Conservation (phyloP, 768 basidiomycete genomes). For the Boletus pseudo-olivaceus region DNA sequence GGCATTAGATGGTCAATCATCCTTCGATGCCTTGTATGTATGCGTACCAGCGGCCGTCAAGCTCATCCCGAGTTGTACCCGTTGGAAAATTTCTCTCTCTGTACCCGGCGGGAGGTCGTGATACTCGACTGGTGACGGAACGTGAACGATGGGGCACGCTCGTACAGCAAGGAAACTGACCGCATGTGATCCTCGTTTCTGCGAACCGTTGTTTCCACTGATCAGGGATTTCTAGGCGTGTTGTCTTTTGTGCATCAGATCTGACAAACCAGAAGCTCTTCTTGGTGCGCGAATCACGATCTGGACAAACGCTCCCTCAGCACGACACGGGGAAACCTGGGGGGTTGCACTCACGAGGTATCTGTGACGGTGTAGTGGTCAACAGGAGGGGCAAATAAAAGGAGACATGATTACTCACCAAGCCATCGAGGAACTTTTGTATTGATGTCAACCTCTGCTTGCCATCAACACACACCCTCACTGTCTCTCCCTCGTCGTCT, state of each 20-base stretch:
- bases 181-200: conserved; percentile 61
- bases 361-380: conserved; percentile 33
- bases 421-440: conserved; percentile 46
- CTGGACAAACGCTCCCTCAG: conserved; percentile 34
- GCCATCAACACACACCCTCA: conserved; percentile 49
- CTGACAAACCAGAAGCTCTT: conserved; percentile 62
- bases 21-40: not conserved
- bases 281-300: conserved; percentile 54
- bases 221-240: conserved; percentile 52
- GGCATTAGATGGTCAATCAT: not conserved
- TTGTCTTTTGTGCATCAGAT: conserved; percentile 41
- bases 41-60: conserved; percentile 65
- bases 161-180: conserved; percentile 36
- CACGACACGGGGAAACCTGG: conserved; percentile 1
- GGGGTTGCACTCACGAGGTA: conserved; percentile 44
- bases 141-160: not conserved
- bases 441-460: conserved; percentile 51
- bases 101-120: conserved; percentile 45
- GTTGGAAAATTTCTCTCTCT: conserved; percentile 79
- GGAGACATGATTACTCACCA: conserved; percentile 25
- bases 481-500: conserved; percentile 39
- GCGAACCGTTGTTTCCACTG: conserved; percentile 49
- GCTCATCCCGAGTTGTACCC: conserved; percentile 77
- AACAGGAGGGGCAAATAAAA: not conserved
- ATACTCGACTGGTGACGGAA: conserved; percentile 58